Evolutionary conservation across 768 basidiomycete genomes (phyloP), one percentile per base, ranked within the genome.

Genomic region (Lepiota venenata): DNA sequence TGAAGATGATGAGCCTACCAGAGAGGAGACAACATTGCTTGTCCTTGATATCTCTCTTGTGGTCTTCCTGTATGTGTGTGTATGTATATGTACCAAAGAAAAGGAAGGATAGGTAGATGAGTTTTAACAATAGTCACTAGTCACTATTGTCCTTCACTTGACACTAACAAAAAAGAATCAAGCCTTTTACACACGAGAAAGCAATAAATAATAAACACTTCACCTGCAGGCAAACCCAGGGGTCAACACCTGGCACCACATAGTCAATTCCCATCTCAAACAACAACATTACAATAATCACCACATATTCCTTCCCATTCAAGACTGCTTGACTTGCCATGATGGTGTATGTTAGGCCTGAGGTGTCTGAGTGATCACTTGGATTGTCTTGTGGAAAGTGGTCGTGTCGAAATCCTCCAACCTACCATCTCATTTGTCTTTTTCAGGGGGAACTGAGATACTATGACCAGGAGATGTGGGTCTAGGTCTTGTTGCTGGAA

Each of bases 101-200:
- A n/a, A n/a, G n/a, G n/a, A n/a, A n/a, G n/a, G n/a, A n/a, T n/a
- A n/a, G n/a, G n/a, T n/a, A n/a, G n/a, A n/a, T n/a, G n/a, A n/a
- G n/a, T n/a, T n/a, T n/a, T n/a, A n/a, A n/a, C n/a, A n/a, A n/a
- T n/a, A n/a, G n/a, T n/a, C n/a, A n/a, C n/a, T 81, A 82, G 49
- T 81, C 79, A 61, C 79, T 82, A 41, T 71, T 78, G 58, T 85
- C 85, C 64, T 78, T 76, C 49, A 85, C 76, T 55, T 69, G 64
- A 55, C 74, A 79, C 75, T 80, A 46, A 9, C 2, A 41, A 54
- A 37, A 10, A 5, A 47, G 29, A 45, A 35, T 36, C 2, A 8
- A 3, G 27, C 25, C n/a, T n/a, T 5, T 2, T 25, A 25, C 25
- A 25, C 25, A 25, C 5, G 25, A 5, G 25, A 5, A 5, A 25